Conservation (phyloP, 306 rosid genomes). For the Sphenostylis stenocarpa region DNA sequence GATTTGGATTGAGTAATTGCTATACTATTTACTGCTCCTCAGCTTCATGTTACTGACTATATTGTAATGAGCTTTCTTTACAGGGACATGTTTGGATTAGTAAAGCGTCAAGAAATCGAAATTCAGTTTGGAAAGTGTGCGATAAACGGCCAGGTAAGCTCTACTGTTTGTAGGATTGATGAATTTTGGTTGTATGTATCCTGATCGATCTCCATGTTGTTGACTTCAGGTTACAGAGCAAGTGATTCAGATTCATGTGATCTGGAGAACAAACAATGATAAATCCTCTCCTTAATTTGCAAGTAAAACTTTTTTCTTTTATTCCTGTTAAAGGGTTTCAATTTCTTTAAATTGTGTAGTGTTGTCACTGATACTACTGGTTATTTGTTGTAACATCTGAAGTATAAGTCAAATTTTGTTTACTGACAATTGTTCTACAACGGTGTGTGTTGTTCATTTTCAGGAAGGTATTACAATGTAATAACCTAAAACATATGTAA, state of each 20-base stretch:
- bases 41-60: constrained; percentile 26
- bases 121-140: constrained; percentile 55
- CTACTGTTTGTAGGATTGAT: not conserved
- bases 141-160: constrained; percentile 66
- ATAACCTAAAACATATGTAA: not conserved
- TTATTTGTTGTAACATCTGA: constrained; percentile 5
- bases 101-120: constrained; percentile 58
- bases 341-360: constrained; percentile 16
- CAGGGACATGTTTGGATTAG: constrained; percentile 77
- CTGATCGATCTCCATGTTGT: constrained; percentile 21
- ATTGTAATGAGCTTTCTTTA: not conserved
- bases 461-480: not conserved
- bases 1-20: constrained; percentile 7
- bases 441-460: constrained; percentile 2
- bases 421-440: not conserved
- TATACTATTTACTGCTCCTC: constrained; percentile 6
- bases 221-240: constrained; percentile 62
- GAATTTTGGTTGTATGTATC: constrained; percentile 18
- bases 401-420: constrained; percentile 24
- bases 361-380: not conserved
- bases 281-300: constrained; percentile 33
- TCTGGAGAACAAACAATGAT: constrained; percentile 30
- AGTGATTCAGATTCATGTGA: constrained; percentile 82
- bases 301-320: not conserved
- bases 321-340: not conserved